phyloP scores from a whole-genome alignment of 2,329 filamentous ascomycete species.

The Cephalotrichum gorgonifer region DNA sequence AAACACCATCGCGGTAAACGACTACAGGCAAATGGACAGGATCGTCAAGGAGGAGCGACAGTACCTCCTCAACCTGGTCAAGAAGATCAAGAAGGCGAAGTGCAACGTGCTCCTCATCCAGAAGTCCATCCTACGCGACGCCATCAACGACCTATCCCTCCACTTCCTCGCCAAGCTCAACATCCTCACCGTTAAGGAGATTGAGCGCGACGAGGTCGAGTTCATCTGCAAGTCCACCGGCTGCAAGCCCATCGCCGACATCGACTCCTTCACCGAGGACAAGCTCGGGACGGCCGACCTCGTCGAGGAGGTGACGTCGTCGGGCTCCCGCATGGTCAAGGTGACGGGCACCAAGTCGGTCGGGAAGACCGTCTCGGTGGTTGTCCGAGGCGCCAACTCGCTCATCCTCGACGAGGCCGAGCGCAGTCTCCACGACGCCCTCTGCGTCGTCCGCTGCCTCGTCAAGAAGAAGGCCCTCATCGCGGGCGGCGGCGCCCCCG shows the following conservation, averaged over 20 bases:
- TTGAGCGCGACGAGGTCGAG: constrained; percentile 96
- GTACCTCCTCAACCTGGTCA: constrained; percentile 96
- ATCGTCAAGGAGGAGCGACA: constrained; percentile 98
- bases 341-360: constrained; percentile 80
- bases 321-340: constrained; percentile 87
- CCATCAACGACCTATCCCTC: constrained; percentile 92
- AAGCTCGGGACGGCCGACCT: constrained; percentile 92
- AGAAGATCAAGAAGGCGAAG: constrained; percentile 99
- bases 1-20: constrained; percentile 97
- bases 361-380: constrained; percentile 84
- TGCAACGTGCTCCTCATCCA: constrained; percentile 98
- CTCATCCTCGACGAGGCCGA: constrained; percentile 96
- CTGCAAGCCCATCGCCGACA: constrained; percentile 97
- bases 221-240: constrained; percentile 99
- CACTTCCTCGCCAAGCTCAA: constrained; percentile 97
- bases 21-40: constrained; percentile 99
- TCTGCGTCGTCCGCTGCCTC: constrained; percentile 92
- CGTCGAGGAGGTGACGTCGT: constrained; percentile 81
- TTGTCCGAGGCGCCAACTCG: constrained; percentile 87
- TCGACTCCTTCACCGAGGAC: constrained; percentile 97
- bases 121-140: constrained; percentile 95
- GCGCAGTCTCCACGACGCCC: constrained; percentile 90
- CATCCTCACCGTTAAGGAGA: constrained; percentile 93
- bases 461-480: constrained; percentile 99
- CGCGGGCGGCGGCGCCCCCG: constrained; percentile 88